Evolutionary conservation across 1,284 basidiomycete species (phyloP), one percentile per base, ranked within the genome.

Genomic region (Schizophyllum commune): DNA sequence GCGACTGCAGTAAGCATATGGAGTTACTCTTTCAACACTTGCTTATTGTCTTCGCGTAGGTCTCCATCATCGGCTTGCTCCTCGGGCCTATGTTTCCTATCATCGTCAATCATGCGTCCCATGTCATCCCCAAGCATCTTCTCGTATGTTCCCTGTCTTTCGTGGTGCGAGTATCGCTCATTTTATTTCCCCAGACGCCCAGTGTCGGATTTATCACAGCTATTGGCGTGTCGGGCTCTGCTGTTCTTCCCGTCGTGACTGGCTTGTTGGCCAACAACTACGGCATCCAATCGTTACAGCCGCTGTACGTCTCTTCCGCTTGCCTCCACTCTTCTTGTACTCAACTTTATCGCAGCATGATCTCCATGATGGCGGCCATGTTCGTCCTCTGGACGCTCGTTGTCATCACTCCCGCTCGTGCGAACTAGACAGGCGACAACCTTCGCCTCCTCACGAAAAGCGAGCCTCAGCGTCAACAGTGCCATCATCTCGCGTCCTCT

Each of bases 41-140:
- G 52, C 17, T n/a, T 6, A 19, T 54, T 22, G n/a, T 7, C n/a
- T 21, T 11, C 20, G 9, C 19, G 13, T 13, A 55, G 53, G 53
- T 55, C 2, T 77, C 81, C 1, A 69, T 86, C 32, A 75, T 86
- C 58, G 86, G 83, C 19, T 64, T 85, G 27, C 67, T 84, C 32
- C 62, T 83, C 17, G 73, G 84, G 27, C 63, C 64, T 1, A 63
- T 65, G 19, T 67, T 63, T 51, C 65, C 65, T n/a, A 62, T 67
- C 17, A 57, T 65, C 13, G 63, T 66, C 58, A 63, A 62, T n/a
- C 32, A 22, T 33, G 60, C 55, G 17, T 58, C 61, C 1, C 53
- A 61, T 15, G 56, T 61, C 32, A 22, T 67, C 15, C 65, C 66
- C 47, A 60, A 62, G 4, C 60, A 61, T 63, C 61, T 63, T 9